A percentile compares a stretch with the other conserved stretches of the same genome.
Evolutionary conservation across 306 rosid genomes (phyloP).

Genomic region (Quercus cerris): DNA sequence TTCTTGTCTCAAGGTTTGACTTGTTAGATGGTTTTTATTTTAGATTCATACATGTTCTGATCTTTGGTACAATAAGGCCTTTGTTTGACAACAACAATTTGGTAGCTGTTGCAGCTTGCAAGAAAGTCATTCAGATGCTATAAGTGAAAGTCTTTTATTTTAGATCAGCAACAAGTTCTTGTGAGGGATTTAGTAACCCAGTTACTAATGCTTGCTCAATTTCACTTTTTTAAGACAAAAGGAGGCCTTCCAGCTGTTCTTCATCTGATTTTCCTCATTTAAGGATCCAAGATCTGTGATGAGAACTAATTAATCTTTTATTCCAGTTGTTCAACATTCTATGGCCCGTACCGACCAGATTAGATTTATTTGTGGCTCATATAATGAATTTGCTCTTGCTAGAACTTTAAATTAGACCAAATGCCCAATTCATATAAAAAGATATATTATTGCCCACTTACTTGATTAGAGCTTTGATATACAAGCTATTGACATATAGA

Average conservation of each 20-base stretch:
- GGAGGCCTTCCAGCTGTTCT: background rate
- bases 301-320: background rate
- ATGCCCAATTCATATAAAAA: background rate
- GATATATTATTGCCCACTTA: background rate
- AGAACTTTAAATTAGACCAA: background rate
- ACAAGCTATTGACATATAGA: constrained; percentile 20
- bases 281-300: background rate
- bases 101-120: background rate
- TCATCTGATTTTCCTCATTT: background rate
- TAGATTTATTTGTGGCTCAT: background rate
- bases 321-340: background rate
- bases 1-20: background rate
- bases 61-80: no score
- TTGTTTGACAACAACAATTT: no score
- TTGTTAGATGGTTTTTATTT: background rate
- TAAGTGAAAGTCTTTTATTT: background rate
- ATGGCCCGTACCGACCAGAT: background rate
- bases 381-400: background rate
- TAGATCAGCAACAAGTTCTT: background rate
- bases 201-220: no score
- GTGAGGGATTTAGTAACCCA: background rate
- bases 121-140: background rate
- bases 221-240: background rate
- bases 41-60: no score
- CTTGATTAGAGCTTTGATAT: background rate